Base-by-base conservation (phyloP, 2,329 filamentous ascomycete species). In the Exophiala sideris region DNA sequence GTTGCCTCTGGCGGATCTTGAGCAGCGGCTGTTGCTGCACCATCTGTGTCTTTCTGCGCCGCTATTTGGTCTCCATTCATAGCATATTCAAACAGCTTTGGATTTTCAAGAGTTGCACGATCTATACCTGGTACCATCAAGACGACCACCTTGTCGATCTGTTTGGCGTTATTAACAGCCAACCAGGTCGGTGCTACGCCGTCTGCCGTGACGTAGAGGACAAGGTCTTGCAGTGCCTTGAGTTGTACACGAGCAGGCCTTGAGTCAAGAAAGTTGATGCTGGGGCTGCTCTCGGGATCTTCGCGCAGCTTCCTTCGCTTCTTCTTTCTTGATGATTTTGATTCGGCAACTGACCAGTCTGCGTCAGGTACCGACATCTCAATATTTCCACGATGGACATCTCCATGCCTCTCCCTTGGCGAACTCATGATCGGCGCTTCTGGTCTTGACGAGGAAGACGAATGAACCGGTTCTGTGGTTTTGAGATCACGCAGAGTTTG, bases 61-160 rank as follows among this genome's bases (percentile, higher is more conserved):
- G 32, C 14, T 14, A 5, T 35, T 14, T 48, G 44, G 14, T 32
- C 24, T 9, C 16, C 4, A 12, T 33, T 32, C 6, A 35, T 9
- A n/a, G 16, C 16, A 45, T 21, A 11, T 34, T 46, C 18, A 38
- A 52, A 42, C 32, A 54, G 42, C 11, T 47, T 52, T n/a, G 53
- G 45, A 20, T 56, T 24, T 36, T 59, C 34, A 6, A 64, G 95
- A 88, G 97, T 94, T 58, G 84, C 87, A 65, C 89, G 82, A 67
- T 97, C 92, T 20, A 99, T 74, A 0, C 94, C 94, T 9, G 94
- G 94, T 9, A 96, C 85, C 88, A 96, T 92, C 61, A 99, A 75
- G 38, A 89, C 82, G 29, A 97, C 91, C 29, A 95, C 87, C 72
- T 94, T 95, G 52, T 74, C 73, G 38, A 86, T 76, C 56, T 76